Base-by-base conservation (phyloP, 148 eudicot genomes). In the Spergularia marina region DNA sequence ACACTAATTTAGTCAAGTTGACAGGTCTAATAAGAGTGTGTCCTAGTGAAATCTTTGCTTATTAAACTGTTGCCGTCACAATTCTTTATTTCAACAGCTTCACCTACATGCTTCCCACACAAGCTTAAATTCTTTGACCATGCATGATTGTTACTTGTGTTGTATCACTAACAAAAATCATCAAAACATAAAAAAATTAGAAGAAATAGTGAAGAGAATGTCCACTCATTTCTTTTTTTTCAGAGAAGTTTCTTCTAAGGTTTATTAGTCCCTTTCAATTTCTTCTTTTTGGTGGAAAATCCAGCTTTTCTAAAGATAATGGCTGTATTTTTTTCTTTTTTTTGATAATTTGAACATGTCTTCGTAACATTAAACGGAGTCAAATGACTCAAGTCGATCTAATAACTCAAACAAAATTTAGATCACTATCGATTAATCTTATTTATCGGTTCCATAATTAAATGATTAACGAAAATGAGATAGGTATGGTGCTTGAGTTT, bases 251-350 rank as follows among this genome's bases (percentile, higher is more conserved):
- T 79, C 73, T 16, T 79, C 20, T 51, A 6, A 66, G 40, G 51
- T 57, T 72, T 73, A 65, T 15, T 74, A 60, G 75, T 69, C 75
- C 82, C 57, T 74, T 68, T 79, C 82, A 74, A 52, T 59, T 34
- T 59, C 34, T 58, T 76, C 69, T 20, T 63, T 61, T 51, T 18
- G 58, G 34, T 53, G 12, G 14, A 11, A 57, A 6, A 15, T 4
- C 60, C 64, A 39, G 47, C 72, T 69, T 53, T 51, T 34, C 71
- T 47, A 12, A 18, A 56, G 21, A 72, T 56, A 14, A 7, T 4
- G 56, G 8, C 34, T 14, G 11, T 51, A 21, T 10, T 13, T 57
- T 23, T 23, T 23, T 0, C 1, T 23, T 23, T 23, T 23, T 30
- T 17, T 44, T 44, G 10, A 44, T 44, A 9, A 56, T 65, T 47